phyloP scores from a whole-genome alignment of 176 grass and related monocot genomes.

The Olyra latifolia region DNA sequence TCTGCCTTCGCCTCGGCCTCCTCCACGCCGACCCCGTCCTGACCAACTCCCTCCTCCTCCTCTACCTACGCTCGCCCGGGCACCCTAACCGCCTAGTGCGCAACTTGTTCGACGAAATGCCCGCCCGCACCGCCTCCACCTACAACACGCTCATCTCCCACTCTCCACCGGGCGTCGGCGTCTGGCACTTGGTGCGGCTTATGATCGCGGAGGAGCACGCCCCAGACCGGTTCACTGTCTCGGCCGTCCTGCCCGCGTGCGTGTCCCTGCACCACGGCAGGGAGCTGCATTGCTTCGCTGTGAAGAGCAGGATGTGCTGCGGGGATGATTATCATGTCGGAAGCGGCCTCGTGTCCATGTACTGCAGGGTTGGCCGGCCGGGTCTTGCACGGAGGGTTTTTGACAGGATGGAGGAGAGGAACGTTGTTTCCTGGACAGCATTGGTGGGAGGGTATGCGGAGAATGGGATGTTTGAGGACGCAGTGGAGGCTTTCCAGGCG shows the following conservation, averaged over 20 bases:
- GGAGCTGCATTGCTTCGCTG: slow-evolving; percentile 56
- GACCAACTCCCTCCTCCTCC: slow-evolving; percentile 50
- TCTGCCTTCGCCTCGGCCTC: slow-evolving; percentile 34
- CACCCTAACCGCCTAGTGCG: slow-evolving; percentile 13
- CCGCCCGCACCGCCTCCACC: slow-evolving; percentile 42
- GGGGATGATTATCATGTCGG: slow-evolving; percentile 51
- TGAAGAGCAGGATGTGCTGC: slow-evolving; percentile 40
- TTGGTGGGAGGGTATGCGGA: slow-evolving; percentile 61
- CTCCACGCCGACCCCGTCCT: slow-evolving; percentile 38
- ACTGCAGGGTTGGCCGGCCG: slow-evolving; percentile 26
- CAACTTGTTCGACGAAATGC: slow-evolving; percentile 80
- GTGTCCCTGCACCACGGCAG: slow-evolving; percentile 7
- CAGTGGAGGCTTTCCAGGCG: slow-evolving; percentile 36
- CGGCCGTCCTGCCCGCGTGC: slow-evolving; percentile 35
- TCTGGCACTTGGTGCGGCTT: slow-evolving; percentile 28
- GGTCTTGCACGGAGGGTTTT: slow-evolving; percentile 37
- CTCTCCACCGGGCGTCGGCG: not conserved
- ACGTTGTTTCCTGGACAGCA: slow-evolving; percentile 57
- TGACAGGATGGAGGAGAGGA: slow-evolving; percentile 34
- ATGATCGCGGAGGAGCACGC: slow-evolving; percentile 49
- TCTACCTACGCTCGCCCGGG: not conserved
- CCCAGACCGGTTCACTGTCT: slow-evolving; percentile 60
- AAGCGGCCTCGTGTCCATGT: slow-evolving; percentile 69
- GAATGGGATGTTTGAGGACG: slow-evolving; percentile 43
- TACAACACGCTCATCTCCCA: slow-evolving; percentile 62